Evolutionary conservation across 1,284 basidiomycete genomes (phyloP).

Genomic region (Ceratobasidium theobromae): DNA sequence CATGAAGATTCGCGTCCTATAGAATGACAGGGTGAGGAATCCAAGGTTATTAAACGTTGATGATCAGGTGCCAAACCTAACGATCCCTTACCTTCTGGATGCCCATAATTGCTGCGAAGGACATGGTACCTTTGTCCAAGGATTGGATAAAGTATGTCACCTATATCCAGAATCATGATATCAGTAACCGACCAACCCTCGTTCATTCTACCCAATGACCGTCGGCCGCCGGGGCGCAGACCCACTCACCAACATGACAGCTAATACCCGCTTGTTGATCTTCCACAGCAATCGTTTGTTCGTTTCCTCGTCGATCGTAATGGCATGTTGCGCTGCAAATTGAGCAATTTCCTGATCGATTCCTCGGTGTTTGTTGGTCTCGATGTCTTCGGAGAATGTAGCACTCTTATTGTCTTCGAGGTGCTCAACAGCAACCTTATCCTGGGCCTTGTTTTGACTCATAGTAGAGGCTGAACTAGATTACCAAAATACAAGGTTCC

Average conservation of each 20-base stretch:
- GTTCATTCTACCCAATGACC: neutral
- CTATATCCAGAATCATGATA: neutral
- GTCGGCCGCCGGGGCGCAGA: neutral
- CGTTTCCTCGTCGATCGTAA: slow-evolving; percentile 10
- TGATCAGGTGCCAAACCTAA: neutral
- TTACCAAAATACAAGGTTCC: neutral
- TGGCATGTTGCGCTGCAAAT: slow-evolving; percentile 25
- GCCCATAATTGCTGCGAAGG: slow-evolving; percentile 28
- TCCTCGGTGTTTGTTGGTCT: slow-evolving; percentile 13
- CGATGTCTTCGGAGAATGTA: slow-evolving; percentile 24
- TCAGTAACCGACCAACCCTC: neutral
- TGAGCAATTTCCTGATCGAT: slow-evolving; percentile 30
- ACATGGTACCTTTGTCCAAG: slow-evolving; percentile 23
- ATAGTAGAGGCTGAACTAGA: neutral
- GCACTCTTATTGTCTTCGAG: slow-evolving; percentile 25
- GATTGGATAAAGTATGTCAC: slow-evolving; percentile 25
- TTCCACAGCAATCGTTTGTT: slow-evolving; percentile 12
- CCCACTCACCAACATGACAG: slow-evolving; percentile 23
- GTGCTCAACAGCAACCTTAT: slow-evolving; percentile 17
- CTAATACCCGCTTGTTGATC: slow-evolving; percentile 25
- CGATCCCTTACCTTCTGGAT: slow-evolving; percentile 26
- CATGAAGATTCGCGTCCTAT: slow-evolving; percentile 29
- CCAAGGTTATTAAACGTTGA: slow-evolving; percentile 25
- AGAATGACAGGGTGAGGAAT: slow-evolving; percentile 8
- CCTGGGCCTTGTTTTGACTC: slow-evolving; percentile 17